These are phyloP conservation scores for Dicorynia guianensis DNA, from an alignment of 306 rosid species.

Conservation along the genomic window DNA sequence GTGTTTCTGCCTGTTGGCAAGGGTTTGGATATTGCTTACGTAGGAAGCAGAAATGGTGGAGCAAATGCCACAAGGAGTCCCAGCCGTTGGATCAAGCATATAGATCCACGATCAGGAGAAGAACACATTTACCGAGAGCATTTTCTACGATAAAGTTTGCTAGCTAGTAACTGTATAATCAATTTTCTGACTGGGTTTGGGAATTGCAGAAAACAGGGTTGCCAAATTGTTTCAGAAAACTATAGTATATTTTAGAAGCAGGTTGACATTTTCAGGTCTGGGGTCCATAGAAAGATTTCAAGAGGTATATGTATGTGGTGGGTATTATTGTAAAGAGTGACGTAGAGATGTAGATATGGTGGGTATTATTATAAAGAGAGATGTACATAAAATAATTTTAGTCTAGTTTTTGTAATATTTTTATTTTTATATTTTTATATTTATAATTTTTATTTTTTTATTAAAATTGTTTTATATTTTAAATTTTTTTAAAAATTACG, in stretches of 20 bases:
- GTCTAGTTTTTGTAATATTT: neutral
- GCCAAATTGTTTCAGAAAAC: neutral
- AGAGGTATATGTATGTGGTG: neutral
- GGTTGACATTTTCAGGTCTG: neutral
- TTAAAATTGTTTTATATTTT: no score
- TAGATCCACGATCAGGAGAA: slow-evolving; percentile 80
- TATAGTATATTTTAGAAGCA: neutral
- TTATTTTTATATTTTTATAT: no score
- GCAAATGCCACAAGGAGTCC: slow-evolving; percentile 29
- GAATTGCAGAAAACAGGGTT: neutral
- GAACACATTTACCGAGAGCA: slow-evolving; percentile 69
- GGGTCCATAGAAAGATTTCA: no score
- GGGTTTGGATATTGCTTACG: slow-evolving; percentile 87
- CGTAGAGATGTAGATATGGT: neutral
- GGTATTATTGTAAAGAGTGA: no score
- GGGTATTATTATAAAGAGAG: no score
- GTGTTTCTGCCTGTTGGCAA: slow-evolving; percentile 79
- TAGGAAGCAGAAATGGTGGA: slow-evolving; percentile 55
- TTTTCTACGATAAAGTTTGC: no score
- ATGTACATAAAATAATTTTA: neutral
- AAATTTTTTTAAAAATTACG: no score
- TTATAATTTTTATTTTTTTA: no score
- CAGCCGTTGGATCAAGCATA: slow-evolving; percentile 80
- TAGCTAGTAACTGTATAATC: no score
- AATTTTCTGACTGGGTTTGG: no score